phyloP scores from a whole-genome alignment of 768 basidiomycete genomes.

The Macrocybe gigantea region DNA sequence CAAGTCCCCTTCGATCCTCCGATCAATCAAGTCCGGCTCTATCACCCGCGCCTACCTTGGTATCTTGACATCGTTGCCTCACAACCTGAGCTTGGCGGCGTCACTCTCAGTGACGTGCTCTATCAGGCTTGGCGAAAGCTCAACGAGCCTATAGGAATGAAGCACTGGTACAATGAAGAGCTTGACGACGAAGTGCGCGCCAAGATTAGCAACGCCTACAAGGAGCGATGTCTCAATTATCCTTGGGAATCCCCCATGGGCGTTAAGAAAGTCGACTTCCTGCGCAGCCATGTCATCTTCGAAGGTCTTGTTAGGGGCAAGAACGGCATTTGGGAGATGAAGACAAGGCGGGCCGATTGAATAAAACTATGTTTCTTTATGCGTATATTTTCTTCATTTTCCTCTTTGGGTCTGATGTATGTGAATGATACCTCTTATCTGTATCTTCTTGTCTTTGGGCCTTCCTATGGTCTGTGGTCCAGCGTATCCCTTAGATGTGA shows the following conservation, averaged over 20 bases:
- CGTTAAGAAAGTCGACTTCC: constrained; percentile 53
- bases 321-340: constrained; percentile 64
- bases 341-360: constrained; percentile 24
- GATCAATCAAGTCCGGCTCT: constrained; percentile 44
- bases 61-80: constrained; percentile 50
- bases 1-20: constrained; percentile 51
- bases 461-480: too few species aligned
- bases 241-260: constrained; percentile 26
- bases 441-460: too few species aligned
- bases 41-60: constrained; percentile 58
- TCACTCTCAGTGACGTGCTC: constrained; percentile 55
- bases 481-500: too few species aligned
- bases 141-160: constrained; percentile 34
- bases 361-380: too few species aligned
- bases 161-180: constrained; percentile 58
- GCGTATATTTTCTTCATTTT: too few species aligned
- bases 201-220: constrained; percentile 38
- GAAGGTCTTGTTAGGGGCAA: constrained; percentile 47
- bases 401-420: too few species aligned
- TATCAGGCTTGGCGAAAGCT: constrained; percentile 38
- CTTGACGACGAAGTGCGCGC: constrained; percentile 40
- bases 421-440: too few species aligned
- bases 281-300: constrained; percentile 47
- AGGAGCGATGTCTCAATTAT: constrained; percentile 11
- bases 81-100: constrained; percentile 35